These are phyloP conservation scores for Aspergillus calidoustus DNA, from an alignment of 2,329 filamentous ascomycete genomes.

Conservation along the genomic window DNA sequence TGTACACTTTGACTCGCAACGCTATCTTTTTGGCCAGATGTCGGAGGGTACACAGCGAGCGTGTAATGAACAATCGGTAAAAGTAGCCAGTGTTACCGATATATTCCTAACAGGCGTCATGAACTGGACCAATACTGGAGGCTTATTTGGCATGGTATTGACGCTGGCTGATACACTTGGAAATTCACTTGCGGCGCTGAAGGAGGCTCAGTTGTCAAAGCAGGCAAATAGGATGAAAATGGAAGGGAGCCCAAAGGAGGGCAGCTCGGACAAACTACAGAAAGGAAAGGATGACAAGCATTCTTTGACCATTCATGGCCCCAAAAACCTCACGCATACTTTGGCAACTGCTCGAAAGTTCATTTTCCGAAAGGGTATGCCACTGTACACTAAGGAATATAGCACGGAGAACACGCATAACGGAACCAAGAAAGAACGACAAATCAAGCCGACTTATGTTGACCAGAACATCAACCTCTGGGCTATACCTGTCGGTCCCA, in stretches of 20 bases:
- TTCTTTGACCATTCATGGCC: conserved; percentile 72
- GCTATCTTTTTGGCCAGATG: conserved; percentile 84
- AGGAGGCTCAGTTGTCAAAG: conserved; percentile 48
- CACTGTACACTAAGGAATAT: conserved; percentile 73
- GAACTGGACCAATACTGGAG: conserved; percentile 77
- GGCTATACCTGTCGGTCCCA: conserved; percentile 67
- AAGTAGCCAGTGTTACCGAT: conserved; percentile 69
- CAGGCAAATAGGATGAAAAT: conserved; percentile 20
- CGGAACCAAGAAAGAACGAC: conserved; percentile 29
- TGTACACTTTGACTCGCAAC: conserved; percentile 78
- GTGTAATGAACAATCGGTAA: conserved; percentile 68
- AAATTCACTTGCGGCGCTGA: conserved; percentile 51
- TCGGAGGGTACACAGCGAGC: conserved; percentile 85
- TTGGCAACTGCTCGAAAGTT: conserved; percentile 84
- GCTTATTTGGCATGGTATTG: conserved; percentile 81
- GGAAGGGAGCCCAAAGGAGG: no score
- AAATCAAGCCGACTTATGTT: conserved; percentile 67
- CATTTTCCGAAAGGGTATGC: conserved; percentile 82
- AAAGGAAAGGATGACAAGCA: conserved; percentile 34
- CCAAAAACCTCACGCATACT: conserved; percentile 77
- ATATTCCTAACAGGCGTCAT: conserved; percentile 82
- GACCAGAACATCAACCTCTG: conserved; percentile 83
- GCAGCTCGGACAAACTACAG: conserved; percentile 15
- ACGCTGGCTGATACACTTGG: conserved; percentile 74
- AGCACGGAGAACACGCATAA: conserved; percentile 38